Conservation (phyloP, 2,329 filamentous ascomycete species). For the Penicillium sp. region DNA sequence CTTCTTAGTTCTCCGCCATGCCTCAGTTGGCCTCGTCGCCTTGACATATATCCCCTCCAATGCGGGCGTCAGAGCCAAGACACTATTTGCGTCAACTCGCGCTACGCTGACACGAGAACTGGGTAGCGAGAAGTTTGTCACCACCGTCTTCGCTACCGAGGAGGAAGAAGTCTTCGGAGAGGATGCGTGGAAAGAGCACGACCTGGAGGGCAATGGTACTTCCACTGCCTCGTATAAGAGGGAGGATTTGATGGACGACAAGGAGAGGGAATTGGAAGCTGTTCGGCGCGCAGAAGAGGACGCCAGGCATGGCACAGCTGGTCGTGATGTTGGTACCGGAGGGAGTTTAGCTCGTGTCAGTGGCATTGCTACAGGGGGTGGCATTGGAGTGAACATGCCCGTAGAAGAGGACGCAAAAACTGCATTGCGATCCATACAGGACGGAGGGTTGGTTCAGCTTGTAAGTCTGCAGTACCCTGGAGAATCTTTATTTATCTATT, state of each 20-base stretch:
- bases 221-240: constrained; percentile 24
- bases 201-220: constrained; percentile 40
- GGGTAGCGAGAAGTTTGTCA: constrained; percentile 58
- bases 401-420: constrained; percentile 52
- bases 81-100: constrained; percentile 62
- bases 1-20: constrained; percentile 57
- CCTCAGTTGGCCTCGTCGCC: constrained; percentile 42
- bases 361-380: constrained; percentile 30
- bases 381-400: constrained; percentile 47
- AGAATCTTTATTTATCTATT: constrained; percentile 21
- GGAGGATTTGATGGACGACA: constrained; percentile 57
- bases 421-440: constrained; percentile 43
- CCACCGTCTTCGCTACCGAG: constrained; percentile 58
- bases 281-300: constrained; percentile 58
- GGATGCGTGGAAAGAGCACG: constrained; percentile 52
- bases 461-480: constrained; percentile 30
- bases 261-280: constrained; percentile 56
- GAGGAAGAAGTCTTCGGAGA: constrained; percentile 53
- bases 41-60: constrained; percentile 62
- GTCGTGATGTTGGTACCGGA: constrained; percentile 46
- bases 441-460: constrained; percentile 47
- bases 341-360: constrained; percentile 30
- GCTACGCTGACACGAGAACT: constrained; percentile 58
- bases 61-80: constrained; percentile 62
- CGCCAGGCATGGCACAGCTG: constrained; percentile 51